A percentile compares a stretch with the other conserved stretches of the same genome.
Conservation (phyloP, 352 stramenopile genomes). For the Peronospora tabacina region DNA sequence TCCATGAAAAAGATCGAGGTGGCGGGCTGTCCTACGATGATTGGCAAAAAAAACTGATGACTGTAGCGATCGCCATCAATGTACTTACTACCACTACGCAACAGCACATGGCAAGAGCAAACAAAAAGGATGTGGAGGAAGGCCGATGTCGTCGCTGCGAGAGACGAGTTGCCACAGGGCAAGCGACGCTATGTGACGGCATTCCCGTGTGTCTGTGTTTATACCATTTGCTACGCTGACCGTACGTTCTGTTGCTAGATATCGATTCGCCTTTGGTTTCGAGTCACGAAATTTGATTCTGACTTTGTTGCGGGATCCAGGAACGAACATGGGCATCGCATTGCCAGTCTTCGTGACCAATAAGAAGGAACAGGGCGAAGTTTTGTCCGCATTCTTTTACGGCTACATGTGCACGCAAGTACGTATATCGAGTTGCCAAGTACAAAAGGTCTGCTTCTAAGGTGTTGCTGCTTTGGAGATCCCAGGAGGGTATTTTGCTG, state of each 20-base stretch:
- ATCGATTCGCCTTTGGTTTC: not conserved
- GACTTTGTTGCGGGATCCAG: slow-evolving; percentile 20
- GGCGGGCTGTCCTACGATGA: no score
- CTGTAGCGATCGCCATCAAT: no score
- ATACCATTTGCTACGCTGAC: slow-evolving; percentile 82
- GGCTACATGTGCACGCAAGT: slow-evolving; percentile 85
- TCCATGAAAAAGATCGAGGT: slow-evolving; percentile 1
- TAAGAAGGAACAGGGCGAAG: slow-evolving; percentile 71
- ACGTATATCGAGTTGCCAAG: not conserved
- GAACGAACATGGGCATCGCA: slow-evolving; percentile 84
- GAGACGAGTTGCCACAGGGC: slow-evolving; percentile 21
- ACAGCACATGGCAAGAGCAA: slow-evolving; percentile 10
- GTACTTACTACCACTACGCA: no score
- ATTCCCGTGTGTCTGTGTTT: slow-evolving; percentile 62
- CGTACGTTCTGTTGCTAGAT: slow-evolving; percentile 29
- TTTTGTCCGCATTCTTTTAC: slow-evolving; percentile 84
- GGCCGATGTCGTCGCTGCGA: slow-evolving; percentile 1
- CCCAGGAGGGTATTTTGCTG: slow-evolving; percentile 62
- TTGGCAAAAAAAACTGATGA: no score
- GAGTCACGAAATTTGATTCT: slow-evolving; percentile 10
- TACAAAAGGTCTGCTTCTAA: not conserved
- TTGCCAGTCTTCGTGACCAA: slow-evolving; percentile 64
- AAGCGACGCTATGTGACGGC: slow-evolving; percentile 64
- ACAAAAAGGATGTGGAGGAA: slow-evolving; percentile 13
- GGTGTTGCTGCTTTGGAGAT: slow-evolving; percentile 36